Evolutionary conservation across 1,284 basidiomycete genomes (phyloP).

Genomic region (Ustilago cynodontis): DNA sequence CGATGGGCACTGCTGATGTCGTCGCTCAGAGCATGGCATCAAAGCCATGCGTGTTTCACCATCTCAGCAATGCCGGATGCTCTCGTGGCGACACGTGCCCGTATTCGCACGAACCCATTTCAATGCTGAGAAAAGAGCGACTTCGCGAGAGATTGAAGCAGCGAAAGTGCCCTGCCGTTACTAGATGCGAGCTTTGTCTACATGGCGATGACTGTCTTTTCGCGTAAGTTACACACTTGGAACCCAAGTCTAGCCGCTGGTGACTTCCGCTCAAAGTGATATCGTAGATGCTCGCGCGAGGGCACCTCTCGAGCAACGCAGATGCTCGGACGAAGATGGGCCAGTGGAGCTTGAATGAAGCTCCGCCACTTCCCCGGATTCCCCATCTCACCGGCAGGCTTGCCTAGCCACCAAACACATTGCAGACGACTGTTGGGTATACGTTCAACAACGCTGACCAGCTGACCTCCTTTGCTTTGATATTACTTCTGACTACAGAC

Average conservation of each 20-base stretch:
- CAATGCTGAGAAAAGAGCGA: conserved; percentile 7
- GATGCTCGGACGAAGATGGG: not conserved
- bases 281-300: not conserved
- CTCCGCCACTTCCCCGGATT: not conserved
- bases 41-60: conserved; percentile 35
- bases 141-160: conserved; percentile 12
- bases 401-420: not conserved
- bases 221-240: conserved; percentile 24
- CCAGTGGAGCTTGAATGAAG: not conserved
- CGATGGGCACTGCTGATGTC: not conserved
- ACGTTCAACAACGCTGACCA: not conserved
- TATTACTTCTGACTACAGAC: not conserved
- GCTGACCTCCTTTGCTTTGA: not conserved
- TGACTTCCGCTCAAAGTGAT: not conserved
- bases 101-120: conserved; percentile 35
- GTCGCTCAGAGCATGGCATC: not conserved
- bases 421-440: not conserved
- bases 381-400: not conserved
- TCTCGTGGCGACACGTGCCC: conserved; percentile 6
- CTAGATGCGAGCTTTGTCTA: conserved; percentile 18
- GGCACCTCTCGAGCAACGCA: not conserved
- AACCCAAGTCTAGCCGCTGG: not conserved
- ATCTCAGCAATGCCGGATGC: conserved; percentile 20
- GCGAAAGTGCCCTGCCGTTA: conserved; percentile 26
- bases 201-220: conserved; percentile 45